Evolutionary conservation across 441 rosid species (phyloP).

Genomic region (Brassica hybrid): DNA sequence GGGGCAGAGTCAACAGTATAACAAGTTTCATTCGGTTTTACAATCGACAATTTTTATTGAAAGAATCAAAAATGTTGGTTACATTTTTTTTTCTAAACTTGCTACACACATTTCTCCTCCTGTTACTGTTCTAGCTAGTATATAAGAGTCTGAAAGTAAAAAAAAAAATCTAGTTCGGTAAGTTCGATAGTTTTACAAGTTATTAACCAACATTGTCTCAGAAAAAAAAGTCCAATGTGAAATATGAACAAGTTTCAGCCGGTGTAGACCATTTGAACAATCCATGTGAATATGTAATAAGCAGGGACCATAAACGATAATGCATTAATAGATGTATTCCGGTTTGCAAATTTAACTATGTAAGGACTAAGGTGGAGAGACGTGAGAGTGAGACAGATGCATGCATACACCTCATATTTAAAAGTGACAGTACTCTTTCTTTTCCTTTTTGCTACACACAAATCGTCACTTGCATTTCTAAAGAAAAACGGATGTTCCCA

Average conservation of each 20-base stretch:
- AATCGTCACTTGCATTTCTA: neutral
- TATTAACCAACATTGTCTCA: neutral
- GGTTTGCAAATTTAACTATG: neutral
- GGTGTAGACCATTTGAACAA: neutral
- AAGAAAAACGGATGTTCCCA: neutral
- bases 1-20: neutral
- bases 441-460: neutral
- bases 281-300: neutral
- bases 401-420: neutral
- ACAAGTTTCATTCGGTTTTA: neutral
- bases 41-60: neutral
- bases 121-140: neutral
- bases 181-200: neutral
- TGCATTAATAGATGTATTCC: neutral
- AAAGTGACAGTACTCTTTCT: neutral
- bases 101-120: neutral
- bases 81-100: neutral
- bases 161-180: neutral
- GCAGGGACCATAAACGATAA: neutral
- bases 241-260: neutral
- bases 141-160: neutral
- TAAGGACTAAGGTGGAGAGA: neutral
- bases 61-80: neutral
- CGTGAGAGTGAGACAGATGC: neutral
- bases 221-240: neutral